Evolutionary conservation across 164 flowering plant species (phyloP), one percentile per base, ranked within the genome.

Genomic region (Warburgia ugandensis): DNA sequence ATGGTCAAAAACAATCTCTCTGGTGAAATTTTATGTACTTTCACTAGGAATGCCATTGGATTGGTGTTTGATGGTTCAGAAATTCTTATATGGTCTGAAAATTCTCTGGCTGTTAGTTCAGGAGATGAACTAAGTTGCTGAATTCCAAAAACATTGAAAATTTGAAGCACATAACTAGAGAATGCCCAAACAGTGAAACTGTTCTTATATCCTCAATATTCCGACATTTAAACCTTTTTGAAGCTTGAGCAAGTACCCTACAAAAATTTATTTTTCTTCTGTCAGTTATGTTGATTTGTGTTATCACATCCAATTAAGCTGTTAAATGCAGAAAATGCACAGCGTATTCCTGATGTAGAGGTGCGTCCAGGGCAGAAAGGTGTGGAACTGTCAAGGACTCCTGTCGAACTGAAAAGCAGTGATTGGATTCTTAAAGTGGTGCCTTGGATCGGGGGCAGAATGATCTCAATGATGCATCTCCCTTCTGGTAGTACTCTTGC

Each of bases 391-490:
- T 80, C 90, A 59, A 67, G 54, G 43, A 67, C 75, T 40, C 96
- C 94, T 30, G 58, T 87, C 57, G 88, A 77, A 50, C 66, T 91
- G 59, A 78, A 72, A 69, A 73, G 78, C 59, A 77, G 88, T 50
- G 79, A 77, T 56, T 91, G 98, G 98, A 54, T 28, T 54, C 80
- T 83, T 25, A 78, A 83, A 70, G 77, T 87, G 43, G 85, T 91
- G 52, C 95, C 98, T 8, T 87, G 95, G 98, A 78, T 85, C 64
- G 98, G 98, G 11, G 98, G 98, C 37, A 70, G 98, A 78, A 80
- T 87, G 54, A 75, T 87, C 49, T 83, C 98, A 31, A 87, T 91
- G 96, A 63, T 55, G 33, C 94, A 91, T 64, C 56, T 72, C 59
- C 95, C 98, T 55, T 74, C 98, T 47, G 96, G 98, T 87, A 77